Evolutionary conservation across 1,284 basidiomycete genomes (phyloP), one percentile per base, ranked within the genome.

Genomic region (Boletus semigastroideus): DNA sequence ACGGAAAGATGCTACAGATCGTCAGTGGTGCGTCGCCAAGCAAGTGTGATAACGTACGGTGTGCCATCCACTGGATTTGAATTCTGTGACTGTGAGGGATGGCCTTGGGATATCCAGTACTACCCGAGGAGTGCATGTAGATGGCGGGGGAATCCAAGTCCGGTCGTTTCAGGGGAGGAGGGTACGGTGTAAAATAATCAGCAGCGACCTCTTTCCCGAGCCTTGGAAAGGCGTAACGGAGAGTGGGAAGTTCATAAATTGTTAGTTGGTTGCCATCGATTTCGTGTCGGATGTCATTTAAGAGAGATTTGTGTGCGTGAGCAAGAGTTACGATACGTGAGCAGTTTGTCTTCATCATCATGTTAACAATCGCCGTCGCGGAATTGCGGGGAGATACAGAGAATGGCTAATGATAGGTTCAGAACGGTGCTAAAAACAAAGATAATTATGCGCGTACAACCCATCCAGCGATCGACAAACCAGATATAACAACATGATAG

Each of bases 71-170:
- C 8, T 17, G 16, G 6, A 36, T n/a, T 16, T 36, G 34, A 11
- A 36, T 10, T 17, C 34, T 57, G 48, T 69, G 48, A 4, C 52
- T 60, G 19, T 57, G 52, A 2, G 58, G 46, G 8, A 71, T 70
- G 7, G 62, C 51, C 37, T 65, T 70, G 0, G 69, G 69, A 25
- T 63, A 66, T 16, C 69, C 69, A 0, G 69, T 72, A 47, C 69
- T 72, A 11, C 69, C 69, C 0, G 68, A 69, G 1, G 70, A 72
- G 42, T 71, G 70, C 22, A 64, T 27, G 34, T 66, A 69, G 4
- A 64, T 19, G 5, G 48, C 47, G 8, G 55, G 44, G 17, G 55
- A 57, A 6, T 59, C 48, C 28, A 51, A 16, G 8, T 51, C 39
- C 7, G 62, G 55, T 5, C 51, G 49, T 1, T 25, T 28, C 7